Base-by-base conservation (phyloP, 2,329 filamentous ascomycete genomes). In the Claviceps quebecensis region DNA sequence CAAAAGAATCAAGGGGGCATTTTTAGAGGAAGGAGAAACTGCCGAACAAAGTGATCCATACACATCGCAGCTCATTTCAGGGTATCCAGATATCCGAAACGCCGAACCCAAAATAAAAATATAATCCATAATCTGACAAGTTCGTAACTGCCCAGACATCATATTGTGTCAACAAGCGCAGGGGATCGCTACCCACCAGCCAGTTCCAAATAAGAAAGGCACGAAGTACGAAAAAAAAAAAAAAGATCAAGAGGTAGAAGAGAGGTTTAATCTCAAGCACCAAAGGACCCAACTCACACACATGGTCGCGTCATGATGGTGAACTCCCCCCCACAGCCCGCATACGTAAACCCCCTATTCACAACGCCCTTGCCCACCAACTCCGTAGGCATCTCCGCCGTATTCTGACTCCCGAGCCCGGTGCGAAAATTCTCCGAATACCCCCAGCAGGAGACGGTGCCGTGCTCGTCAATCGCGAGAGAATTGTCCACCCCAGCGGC, bases 381-480 rank as follows among this genome's bases (percentile, higher is more conserved):
- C 40, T 53, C 48, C 3, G 48, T 53, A 8, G 53, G 53, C 19
- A 19, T 40, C 16, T 49, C n/a, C 5, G 48, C 39, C 17, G 48
- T 51, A 22, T 29, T 46, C 29, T 54, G 40, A 5, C 74, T 80
- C n/a, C 82, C 83, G 53, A 79, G 78, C 2, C 84, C 85, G 11
- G 83, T 86, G 65, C 86, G 83, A 62, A 83, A 86, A 57, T 80
- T 84, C 40, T 76, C 77, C 9, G 77, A 82, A 68, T 87, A 87
- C 3, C 85, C 85, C 84, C 84, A 88, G 4, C 76, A 76, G 65
- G 80, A 87, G 13, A 81, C 81, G 57, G 77, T 76, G 53, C 85
- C 84, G 45, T 83, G 73, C 50, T 71, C 71, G 55, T 77, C 78
- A 58, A 88, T 73, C 38, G 77, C 81, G 52, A 88, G 76, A 54